These are phyloP conservation scores for Tolypocladium endophyticum DNA, from an alignment of 2,329 filamentous ascomycete genomes.

Conservation along the genomic window DNA sequence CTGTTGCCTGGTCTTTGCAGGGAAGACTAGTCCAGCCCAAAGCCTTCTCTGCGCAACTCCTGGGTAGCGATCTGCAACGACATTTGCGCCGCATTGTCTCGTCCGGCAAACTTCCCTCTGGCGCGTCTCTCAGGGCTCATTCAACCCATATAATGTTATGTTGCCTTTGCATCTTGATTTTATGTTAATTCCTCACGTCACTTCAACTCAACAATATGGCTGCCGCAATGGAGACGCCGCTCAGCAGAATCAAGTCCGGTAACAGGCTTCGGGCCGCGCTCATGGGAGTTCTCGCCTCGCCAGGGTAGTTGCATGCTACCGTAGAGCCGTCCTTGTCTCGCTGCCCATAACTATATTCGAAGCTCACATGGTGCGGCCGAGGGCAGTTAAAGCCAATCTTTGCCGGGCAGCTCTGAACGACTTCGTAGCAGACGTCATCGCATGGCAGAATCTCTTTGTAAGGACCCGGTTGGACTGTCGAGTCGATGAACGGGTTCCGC, in stretches of 20 bases:
- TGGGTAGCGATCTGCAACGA: not conserved
- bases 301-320: conserved; percentile 27
- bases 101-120: not conserved
- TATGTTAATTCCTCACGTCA: not conserved
- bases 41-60: not conserved
- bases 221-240: not conserved
- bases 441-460: conserved; percentile 93
- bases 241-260: conserved; percentile 9
- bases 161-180: not conserved
- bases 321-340: conserved; percentile 11
- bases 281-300: conserved; percentile 21
- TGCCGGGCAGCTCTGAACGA: conserved; percentile 78
- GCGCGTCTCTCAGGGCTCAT: not conserved
- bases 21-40: not conserved
- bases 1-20: not conserved
- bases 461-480: conserved; percentile 64
- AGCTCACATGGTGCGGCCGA: conserved; percentile 18
- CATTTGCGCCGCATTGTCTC: not conserved
- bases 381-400: conserved; percentile 70
- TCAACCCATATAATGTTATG: not conserved
- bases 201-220: not conserved
- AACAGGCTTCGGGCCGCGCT: conserved; percentile 6
- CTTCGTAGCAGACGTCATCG: conserved; percentile 73
- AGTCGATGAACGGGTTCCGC: conserved; percentile 65
- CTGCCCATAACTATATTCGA: conserved; percentile 23